Base-by-base conservation (phyloP, 495 filamentous ascomycete species). In the Cladorrhinum samala region DNA sequence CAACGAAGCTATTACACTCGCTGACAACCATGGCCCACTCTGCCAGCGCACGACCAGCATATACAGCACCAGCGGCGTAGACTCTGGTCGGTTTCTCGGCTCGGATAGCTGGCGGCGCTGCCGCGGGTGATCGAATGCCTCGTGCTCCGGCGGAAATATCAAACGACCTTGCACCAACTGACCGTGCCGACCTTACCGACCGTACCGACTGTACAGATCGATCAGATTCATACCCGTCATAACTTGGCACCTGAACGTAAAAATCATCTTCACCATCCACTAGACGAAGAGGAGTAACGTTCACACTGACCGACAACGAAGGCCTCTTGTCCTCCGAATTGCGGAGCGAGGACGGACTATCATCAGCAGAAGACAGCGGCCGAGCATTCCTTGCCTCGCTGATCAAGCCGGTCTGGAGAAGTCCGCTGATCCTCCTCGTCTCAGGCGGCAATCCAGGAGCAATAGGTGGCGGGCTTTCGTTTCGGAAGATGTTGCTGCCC, bases 1-100 rank as follows among this genome's bases (percentile, higher is more conserved):
- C 88, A 43, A 92, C 88, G 68, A 98, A 98, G 62, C 83, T 89
- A 64, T 97, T 91, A 70, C 85, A 91, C 67, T 98, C 93, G 20
- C 77, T 77, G 7, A 96, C 84, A 33, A 96, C 80, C 18, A 88
- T 69, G 13, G 82, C 74, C 93, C 93, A 98, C 68, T 98, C 93
- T 1, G 92, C 91, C 46, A 98, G 76, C 1, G 93, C 90, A 42
- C 92, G 81, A 2, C 93, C 93, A 6, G 83, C 76, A 68, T 98
- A 97, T 56, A 84, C 88, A 52, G 75, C 68, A 16, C 64, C 70
- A 1, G 57, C 50, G 13, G 67, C 64, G 45, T 61, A 74, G 7
- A 65, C 54, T 17, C 75, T 72, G 1, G 61, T 63, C 0, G 75
- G 75, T 47, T 68, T 53, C 24, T 66, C 58, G 1, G 74, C 62